A percentile compares a stretch with the other conserved stretches of the same genome.
phyloP scores from a whole-genome alignment of 2,329 filamentous ascomycete genomes.

The Ophiostoma sp. region DNA sequence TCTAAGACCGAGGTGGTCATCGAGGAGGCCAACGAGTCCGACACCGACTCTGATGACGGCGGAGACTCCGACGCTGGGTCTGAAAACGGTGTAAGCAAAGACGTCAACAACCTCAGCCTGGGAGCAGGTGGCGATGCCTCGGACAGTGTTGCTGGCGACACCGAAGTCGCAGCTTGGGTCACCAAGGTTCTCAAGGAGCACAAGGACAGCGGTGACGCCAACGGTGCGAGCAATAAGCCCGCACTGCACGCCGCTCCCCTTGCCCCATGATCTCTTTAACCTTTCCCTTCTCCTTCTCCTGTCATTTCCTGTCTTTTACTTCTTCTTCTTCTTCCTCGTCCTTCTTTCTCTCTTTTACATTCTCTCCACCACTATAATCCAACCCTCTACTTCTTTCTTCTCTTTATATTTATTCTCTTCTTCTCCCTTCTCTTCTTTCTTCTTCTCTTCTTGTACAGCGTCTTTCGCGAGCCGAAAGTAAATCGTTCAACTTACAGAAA shows the following conservation, averaged over 20 bases:
- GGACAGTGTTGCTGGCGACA: constrained; percentile 55
- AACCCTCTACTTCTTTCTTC: constrained; percentile 3
- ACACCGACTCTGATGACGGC: constrained; percentile 31
- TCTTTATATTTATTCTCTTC: constrained; percentile 14
- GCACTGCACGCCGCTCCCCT: constrained; percentile 83
- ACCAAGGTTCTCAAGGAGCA: constrained; percentile 59
- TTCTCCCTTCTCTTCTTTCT: not conserved
- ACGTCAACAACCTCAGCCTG: constrained; percentile 35
- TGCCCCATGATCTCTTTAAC: constrained; percentile 42
- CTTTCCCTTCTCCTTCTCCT: not conserved
- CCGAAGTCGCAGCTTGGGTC: constrained; percentile 85
- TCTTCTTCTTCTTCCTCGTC: constrained; percentile 11
- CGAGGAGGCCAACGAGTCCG: constrained; percentile 36
- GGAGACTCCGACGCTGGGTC: constrained; percentile 31
- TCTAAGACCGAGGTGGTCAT: constrained; percentile 33
- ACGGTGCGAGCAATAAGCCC: constrained; percentile 54
- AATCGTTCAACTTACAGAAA: constrained; percentile 10
- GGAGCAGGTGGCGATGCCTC: constrained; percentile 29
- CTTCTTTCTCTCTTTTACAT: constrained; percentile 13
- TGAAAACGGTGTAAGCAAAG: constrained; percentile 32
- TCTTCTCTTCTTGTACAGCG: constrained; percentile 7
- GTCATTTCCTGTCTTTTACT: not conserved
- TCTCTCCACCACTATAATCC: no score
- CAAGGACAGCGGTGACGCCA: constrained; percentile 39
- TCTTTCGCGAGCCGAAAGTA: constrained; percentile 11